Percentiles rank a stretch among this genome's conserved stretches.
These are phyloP conservation scores for Yarrowia osloensis DNA, from an alignment of 805 yeast genomes.

Conservation along the genomic window DNA sequence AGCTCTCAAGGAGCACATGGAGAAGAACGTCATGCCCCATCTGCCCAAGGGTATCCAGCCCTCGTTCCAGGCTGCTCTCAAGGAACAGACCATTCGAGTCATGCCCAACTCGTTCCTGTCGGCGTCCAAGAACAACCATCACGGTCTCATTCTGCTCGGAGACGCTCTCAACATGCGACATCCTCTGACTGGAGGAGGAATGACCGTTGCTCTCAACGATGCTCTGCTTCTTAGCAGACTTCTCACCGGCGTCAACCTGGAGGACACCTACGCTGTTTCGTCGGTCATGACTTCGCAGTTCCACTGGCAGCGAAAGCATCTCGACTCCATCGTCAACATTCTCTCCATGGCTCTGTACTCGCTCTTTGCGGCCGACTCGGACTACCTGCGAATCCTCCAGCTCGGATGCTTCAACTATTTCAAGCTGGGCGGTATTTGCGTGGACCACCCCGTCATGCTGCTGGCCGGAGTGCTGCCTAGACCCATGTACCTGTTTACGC, in stretches of 20 bases:
- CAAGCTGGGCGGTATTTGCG: constrained; percentile 77
- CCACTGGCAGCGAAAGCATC: constrained; percentile 73
- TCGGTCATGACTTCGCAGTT: constrained; percentile 65
- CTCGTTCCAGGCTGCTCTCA: constrained; percentile 66
- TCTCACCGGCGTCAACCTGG: constrained; percentile 45
- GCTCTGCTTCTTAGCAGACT: constrained; percentile 67
- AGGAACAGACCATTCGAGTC: constrained; percentile 60
- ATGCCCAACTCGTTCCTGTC: constrained; percentile 95
- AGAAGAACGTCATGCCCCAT: constrained; percentile 59
- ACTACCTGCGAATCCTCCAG: constrained; percentile 67
- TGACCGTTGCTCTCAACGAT: constrained; percentile 96
- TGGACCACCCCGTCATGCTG: constrained; percentile 76
- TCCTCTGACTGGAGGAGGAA: constrained; percentile 98
- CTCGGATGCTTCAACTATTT: constrained; percentile 88
- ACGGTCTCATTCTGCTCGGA: constrained; percentile 82
- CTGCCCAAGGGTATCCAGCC: constrained; percentile 68
- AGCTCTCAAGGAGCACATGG: constrained; percentile 62
- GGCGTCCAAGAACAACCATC: constrained; percentile 65
- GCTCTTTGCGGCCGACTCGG: constrained; percentile 80
- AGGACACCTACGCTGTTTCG: constrained; percentile 49
- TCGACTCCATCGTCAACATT: constrained; percentile 84
- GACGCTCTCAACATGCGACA: constrained; percentile 97
- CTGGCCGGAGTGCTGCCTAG: constrained; percentile 78
- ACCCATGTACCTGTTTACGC: constrained; percentile 74
- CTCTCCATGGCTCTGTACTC: constrained; percentile 87